phyloP scores from a whole-genome alignment of 108 stramenopile genomes.

The Cyclostephanos tholiformis region DNA sequence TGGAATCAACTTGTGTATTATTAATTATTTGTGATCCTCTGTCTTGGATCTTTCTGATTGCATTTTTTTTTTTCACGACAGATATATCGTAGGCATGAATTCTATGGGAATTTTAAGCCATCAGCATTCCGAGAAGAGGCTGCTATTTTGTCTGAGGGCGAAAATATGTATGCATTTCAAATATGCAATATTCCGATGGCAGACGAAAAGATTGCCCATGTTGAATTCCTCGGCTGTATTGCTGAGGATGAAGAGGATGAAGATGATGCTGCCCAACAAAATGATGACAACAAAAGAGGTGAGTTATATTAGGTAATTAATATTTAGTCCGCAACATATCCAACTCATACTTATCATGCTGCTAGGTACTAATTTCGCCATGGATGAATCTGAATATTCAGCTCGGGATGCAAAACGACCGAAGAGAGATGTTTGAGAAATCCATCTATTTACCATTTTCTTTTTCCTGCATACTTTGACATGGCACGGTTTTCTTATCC shows the following conservation, averaged over 20 bases:
- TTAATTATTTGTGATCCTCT: neutral
- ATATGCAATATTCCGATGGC: constrained; percentile 62
- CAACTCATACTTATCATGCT: neutral
- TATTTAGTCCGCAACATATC: neutral
- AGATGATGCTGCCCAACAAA: constrained; percentile 34
- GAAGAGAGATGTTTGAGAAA: neutral
- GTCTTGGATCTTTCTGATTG: neutral
- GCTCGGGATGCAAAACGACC: constrained; percentile 6
- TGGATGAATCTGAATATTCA: constrained; percentile 8
- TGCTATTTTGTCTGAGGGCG: constrained; percentile 80
- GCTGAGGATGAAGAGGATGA: constrained; percentile 63
- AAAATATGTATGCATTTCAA: constrained; percentile 89
- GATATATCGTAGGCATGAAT: constrained; percentile 76
- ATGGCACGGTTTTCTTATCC: neutral
- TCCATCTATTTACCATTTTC: neutral
- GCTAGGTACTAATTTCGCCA: constrained; percentile 3
- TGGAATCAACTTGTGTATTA: neutral
- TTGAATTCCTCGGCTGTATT: constrained; percentile 85
- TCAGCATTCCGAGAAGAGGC: constrained; percentile 88
- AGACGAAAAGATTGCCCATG: constrained; percentile 71
- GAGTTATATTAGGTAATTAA: constrained; percentile 5
- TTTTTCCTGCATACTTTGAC: constrained; percentile 8
- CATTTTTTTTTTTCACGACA: neutral
- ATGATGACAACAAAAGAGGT: constrained; percentile 45
- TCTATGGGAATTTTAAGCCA: constrained; percentile 77